phyloP scores from a whole-genome alignment of 345 rosid genomes.

The Citrus maxima region DNA sequence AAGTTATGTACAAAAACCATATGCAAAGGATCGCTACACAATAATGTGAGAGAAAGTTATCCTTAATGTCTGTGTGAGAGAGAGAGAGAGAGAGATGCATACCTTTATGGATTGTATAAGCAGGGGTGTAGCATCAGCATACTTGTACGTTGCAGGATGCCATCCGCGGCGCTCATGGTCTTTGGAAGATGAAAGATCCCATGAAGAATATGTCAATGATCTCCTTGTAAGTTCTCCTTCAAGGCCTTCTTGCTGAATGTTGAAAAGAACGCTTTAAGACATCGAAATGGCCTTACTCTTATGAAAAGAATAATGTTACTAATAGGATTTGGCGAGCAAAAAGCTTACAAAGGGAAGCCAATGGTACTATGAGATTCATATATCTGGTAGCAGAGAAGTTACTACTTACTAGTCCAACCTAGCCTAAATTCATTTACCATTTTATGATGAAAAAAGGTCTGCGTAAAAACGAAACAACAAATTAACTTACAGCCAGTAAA shows the following conservation, averaged over 20 bases:
- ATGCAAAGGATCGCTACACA: background rate
- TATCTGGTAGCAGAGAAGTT: background rate
- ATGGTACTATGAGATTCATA: background rate
- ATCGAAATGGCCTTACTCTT: background rate
- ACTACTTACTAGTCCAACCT: background rate
- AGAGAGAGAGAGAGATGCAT: slow-evolving; percentile 1
- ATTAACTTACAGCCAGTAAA: slow-evolving; percentile 69
- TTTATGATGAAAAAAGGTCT: background rate
- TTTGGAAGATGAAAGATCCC: slow-evolving; percentile 81
- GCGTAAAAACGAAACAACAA: background rate
- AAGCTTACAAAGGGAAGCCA: background rate
- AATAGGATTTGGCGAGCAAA: background rate
- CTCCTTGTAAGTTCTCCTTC: slow-evolving; percentile 76
- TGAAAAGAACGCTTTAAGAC: slow-evolving; percentile 3
- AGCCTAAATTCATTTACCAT: background rate
- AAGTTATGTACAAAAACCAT: background rate
- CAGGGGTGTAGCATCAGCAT: slow-evolving; percentile 68
- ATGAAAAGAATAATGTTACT: background rate
- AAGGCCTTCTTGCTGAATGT: slow-evolving; percentile 71
- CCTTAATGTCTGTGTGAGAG: background rate
- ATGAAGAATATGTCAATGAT: slow-evolving; percentile 74
- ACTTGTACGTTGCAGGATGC: slow-evolving; percentile 88
- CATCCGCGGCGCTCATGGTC: slow-evolving; percentile 83
- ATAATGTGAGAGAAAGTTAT: background rate
- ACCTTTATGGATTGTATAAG: slow-evolving; percentile 82